Percentiles rank a stretch among this genome's conserved stretches.
Conservation (phyloP, 1,139 yeast species). For the Pichia sp. region DNA sequence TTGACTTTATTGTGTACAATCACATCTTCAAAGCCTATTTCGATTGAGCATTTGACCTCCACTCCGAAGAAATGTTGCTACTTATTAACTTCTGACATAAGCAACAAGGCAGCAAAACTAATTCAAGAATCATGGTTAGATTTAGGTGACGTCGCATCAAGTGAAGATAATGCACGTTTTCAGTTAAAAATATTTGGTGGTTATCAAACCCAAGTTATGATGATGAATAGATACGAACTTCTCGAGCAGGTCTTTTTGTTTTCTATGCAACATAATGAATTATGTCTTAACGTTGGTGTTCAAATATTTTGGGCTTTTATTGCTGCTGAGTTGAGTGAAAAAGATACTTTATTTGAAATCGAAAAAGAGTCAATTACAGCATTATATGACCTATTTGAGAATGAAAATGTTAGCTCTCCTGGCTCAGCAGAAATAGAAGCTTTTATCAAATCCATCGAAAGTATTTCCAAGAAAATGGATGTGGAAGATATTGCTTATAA, state of each 20-base stretch:
- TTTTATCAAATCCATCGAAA: conserved; percentile 43
- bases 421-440: conserved; percentile 45
- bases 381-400: conserved; percentile 56
- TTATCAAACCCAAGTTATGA: conserved; percentile 59
- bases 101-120: conserved; percentile 52
- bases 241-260: conserved; percentile 60
- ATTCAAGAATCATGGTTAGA: conserved; percentile 64
- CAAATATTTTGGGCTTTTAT: conserved; percentile 65
- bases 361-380: conserved; percentile 59
- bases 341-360: conserved; percentile 49
- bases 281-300: conserved; percentile 60
- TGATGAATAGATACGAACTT: conserved; percentile 46
- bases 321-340: conserved; percentile 50
- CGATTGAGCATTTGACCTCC: conserved; percentile 58
- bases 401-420: conserved; percentile 47
- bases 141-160: conserved; percentile 61
- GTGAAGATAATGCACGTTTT: conserved; percentile 54
- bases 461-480: conserved; percentile 44
- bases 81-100: conserved; percentile 55
- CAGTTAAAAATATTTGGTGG: conserved; percentile 62
- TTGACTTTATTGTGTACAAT: conserved; percentile 48
- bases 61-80: conserved; percentile 69
- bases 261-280: conserved; percentile 59
- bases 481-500: conserved; percentile 60
- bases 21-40: conserved; percentile 49